Evolutionary conservation across 345 rosid genomes (phyloP), one percentile per base, ranked within the genome.

Genomic region (Salix udensis): DNA sequence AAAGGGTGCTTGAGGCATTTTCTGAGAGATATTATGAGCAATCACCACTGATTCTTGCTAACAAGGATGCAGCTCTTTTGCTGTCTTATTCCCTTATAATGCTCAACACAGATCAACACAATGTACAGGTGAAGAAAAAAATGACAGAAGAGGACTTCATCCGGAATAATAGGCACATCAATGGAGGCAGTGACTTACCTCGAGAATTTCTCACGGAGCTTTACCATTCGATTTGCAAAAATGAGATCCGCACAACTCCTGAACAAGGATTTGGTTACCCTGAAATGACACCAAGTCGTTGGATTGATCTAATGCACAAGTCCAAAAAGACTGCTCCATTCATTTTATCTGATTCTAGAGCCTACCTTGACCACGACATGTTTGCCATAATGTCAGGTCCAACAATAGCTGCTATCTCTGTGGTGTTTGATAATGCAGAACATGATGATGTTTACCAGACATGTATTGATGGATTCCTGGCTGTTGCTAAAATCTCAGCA

Each of bases 321-420:
- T 94, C 97, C 71, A 92, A 86, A 88, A 92, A 91, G 90, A 89
- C 97, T 26, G 89, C 99, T 70, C 97, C 98, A 1, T 93, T 84
- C 77, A 90, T 93, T 78, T 65, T 90, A 67, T 87, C 95, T 61
- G 91, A 96, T 86, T 91, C 95, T 72, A 84, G 83, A 84, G 89
- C 98, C 76, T 86, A 91, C 86, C 98, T 93, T 77, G 99, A 96
- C 76, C 97, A 93, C 79, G 99, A 96, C 74, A 93, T 96, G 98
- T 93, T 96, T 84, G 99, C 98, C 58, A 92, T 90, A 77, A 93
- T 96, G 96, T 93, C 99, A 50, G 98, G 99, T 83, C 99, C 99
- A 68, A 92, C 99, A 66, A 93, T 96, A 80, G 99, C 99, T 79
- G 98, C 99, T 69, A 92, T 96, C 80, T 93, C 98, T 53, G 99